Conservation (phyloP, 805 yeast species). For the Myxozyma mucilagina region DNA sequence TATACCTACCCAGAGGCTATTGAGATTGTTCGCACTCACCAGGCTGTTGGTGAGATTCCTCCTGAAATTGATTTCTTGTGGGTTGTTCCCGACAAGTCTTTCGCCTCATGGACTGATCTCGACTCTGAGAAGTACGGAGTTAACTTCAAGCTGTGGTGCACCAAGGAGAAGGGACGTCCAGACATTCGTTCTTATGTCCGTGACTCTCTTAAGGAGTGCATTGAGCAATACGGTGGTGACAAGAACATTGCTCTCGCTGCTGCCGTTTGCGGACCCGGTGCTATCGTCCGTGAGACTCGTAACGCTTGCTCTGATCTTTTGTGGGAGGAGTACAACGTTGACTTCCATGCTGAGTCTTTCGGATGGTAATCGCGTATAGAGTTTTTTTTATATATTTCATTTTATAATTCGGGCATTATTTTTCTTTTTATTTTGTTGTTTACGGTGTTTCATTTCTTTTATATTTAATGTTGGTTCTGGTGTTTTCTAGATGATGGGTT, state of each 20-base stretch:
- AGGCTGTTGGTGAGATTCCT: constrained; percentile 20
- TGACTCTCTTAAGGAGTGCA: constrained; percentile 21
- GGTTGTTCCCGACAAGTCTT: constrained; percentile 37
- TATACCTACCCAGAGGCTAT: constrained; percentile 37
- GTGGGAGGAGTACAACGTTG: constrained; percentile 33
- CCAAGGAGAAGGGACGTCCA: constrained; percentile 39
- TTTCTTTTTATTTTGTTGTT: background rate
- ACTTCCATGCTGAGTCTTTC: constrained; percentile 38
- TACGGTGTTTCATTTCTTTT: background rate
- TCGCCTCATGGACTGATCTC: constrained; percentile 35
- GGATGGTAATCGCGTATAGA: constrained; percentile 36
- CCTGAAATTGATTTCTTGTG: constrained; percentile 37
- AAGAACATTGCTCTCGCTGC: constrained; percentile 30
- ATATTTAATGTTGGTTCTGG: constrained; percentile 7
- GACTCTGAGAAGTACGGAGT: constrained; percentile 30
- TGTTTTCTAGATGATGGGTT: constrained; percentile 6
- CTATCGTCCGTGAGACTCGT: constrained; percentile 35
- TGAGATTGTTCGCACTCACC: constrained; percentile 23
- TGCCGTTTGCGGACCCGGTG: constrained; percentile 40
- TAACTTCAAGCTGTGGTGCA: constrained; percentile 37
- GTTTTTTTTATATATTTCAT: background rate
- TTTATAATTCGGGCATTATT: constrained; percentile 5
- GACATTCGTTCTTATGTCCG: constrained; percentile 31
- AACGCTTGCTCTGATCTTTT: constrained; percentile 35
- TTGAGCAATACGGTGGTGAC: constrained; percentile 25